Evolutionary conservation across 2,329 filamentous ascomycete species (phyloP).

Genomic region (Sporothrix luriei): DNA sequence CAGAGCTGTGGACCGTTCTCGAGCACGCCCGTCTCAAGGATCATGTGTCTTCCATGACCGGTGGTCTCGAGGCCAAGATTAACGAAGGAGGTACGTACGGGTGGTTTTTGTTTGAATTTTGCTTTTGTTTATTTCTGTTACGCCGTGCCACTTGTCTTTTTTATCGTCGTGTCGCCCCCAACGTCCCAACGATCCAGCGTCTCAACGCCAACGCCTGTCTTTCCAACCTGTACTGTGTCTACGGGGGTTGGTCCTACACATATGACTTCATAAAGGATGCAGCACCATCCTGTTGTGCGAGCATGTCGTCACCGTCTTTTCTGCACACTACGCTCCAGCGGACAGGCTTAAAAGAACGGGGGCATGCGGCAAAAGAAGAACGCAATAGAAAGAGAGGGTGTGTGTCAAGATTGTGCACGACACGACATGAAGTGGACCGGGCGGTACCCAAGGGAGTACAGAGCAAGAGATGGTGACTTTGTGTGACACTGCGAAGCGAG

Average conservation of each 20-base stretch:
- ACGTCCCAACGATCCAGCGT: background rate
- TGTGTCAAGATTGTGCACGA: slow-evolving; percentile 16
- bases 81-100: slow-evolving; percentile 82
- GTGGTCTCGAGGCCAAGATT: slow-evolving; percentile 85
- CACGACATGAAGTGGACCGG: background rate
- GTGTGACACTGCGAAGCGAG: slow-evolving; percentile 5
- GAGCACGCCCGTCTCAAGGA: slow-evolving; percentile 94
- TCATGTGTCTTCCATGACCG: slow-evolving; percentile 81
- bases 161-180: background rate
- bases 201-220: background rate
- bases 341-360: slow-evolving; percentile 14
- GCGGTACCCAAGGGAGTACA: background rate
- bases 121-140: background rate
- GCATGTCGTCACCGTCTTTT: slow-evolving; percentile 30
- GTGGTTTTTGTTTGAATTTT: background rate
- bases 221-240: background rate
- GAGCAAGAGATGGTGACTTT: background rate
- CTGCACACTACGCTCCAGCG: background rate
- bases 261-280: background rate
- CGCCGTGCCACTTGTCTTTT: background rate
- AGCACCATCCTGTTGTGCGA: slow-evolving; percentile 25
- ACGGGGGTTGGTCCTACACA: slow-evolving; percentile 5
- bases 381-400: background rate
- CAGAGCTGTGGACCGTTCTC: slow-evolving; percentile 90
- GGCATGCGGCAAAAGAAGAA: background rate